Evolutionary conservation across 164 flowering plant species (phyloP).

Genomic region (Chimonanthus praecox): DNA sequence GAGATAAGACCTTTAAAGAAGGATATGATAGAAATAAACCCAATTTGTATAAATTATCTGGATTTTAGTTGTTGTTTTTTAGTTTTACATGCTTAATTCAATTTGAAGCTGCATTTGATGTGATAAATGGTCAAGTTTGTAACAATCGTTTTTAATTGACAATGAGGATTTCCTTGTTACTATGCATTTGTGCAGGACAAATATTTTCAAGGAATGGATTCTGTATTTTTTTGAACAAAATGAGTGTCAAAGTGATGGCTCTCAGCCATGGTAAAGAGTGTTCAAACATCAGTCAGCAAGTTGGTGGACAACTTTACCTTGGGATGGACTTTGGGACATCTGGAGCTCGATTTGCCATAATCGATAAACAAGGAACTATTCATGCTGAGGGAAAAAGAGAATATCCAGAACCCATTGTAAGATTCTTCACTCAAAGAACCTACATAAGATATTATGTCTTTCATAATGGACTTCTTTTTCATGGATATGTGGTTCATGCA

Average conservation of each 20-base stretch:
- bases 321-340: conserved; percentile 99
- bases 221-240: neutral
- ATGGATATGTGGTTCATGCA: neutral
- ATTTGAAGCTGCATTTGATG: too few species aligned
- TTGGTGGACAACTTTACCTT: conserved; percentile 48
- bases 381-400: conserved; percentile 74
- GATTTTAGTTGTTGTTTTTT: too few species aligned
- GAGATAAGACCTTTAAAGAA: too few species aligned
- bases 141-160: too few species aligned
- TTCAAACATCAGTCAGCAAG: conserved; percentile 13
- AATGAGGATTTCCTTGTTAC: too few species aligned
- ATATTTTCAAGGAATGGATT: conserved; percentile 10
- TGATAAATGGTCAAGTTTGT: too few species aligned
- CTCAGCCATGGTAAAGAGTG: conserved; percentile 5
- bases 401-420: conserved; percentile 60
- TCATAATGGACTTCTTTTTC: neutral
- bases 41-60: too few species aligned
- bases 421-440: neutral
- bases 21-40: too few species aligned
- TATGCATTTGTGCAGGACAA: neutral
- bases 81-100: too few species aligned
- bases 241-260: conserved; percentile 10
- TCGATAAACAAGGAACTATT: conserved; percentile 56
- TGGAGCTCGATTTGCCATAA: conserved; percentile 80
- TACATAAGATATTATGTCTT: neutral